phyloP scores from a whole-genome alignment of 1,284 basidiomycete species.

The Cyathus olla region DNA sequence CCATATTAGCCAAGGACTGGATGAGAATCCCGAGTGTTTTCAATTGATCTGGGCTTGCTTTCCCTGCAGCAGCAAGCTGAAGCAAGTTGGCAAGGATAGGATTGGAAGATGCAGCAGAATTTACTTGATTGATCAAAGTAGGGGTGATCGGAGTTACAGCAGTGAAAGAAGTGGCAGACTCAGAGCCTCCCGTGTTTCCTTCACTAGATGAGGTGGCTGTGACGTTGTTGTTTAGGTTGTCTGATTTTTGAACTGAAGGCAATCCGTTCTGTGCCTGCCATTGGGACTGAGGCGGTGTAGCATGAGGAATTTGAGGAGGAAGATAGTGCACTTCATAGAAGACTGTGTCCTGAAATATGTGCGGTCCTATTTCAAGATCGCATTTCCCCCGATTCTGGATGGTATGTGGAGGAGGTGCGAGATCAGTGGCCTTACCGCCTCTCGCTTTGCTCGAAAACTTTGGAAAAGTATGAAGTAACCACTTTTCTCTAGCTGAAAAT shows the following conservation, averaged over 20 bases:
- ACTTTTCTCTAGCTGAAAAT: slow-evolving; percentile 70
- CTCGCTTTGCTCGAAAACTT: slow-evolving; percentile 69
- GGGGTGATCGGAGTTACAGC: slow-evolving; percentile 61
- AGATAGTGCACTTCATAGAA: slow-evolving; percentile 75
- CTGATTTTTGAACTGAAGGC: too few species aligned
- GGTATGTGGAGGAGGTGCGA: slow-evolving; percentile 69
- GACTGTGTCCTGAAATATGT: slow-evolving; percentile 70
- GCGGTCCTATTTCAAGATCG: slow-evolving; percentile 78
- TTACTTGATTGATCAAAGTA: slow-evolving; percentile 70
- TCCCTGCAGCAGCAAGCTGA: slow-evolving; percentile 66
- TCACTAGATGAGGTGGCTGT: slow-evolving; percentile 13
- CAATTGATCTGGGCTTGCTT: slow-evolving; percentile 70
- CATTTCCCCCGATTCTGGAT: slow-evolving; percentile 73
- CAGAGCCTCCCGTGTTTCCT: slow-evolving; percentile 21
- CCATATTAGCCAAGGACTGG: slow-evolving; percentile 55
- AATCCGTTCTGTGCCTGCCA: neutral
- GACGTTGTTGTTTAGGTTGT: too few species aligned
- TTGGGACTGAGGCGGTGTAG: neutral
- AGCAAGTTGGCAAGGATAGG: slow-evolving; percentile 73
- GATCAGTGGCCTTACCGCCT: slow-evolving; percentile 60
- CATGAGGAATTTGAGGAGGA: slow-evolving; percentile 34
- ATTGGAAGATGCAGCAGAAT: slow-evolving; percentile 69
- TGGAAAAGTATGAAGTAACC: slow-evolving; percentile 75
- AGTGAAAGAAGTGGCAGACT: slow-evolving; percentile 50
- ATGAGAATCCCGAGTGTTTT: slow-evolving; percentile 74